These are phyloP conservation scores for Claviceps pusilla DNA, from an alignment of 2,329 filamentous ascomycete species.

Conservation along the genomic window DNA sequence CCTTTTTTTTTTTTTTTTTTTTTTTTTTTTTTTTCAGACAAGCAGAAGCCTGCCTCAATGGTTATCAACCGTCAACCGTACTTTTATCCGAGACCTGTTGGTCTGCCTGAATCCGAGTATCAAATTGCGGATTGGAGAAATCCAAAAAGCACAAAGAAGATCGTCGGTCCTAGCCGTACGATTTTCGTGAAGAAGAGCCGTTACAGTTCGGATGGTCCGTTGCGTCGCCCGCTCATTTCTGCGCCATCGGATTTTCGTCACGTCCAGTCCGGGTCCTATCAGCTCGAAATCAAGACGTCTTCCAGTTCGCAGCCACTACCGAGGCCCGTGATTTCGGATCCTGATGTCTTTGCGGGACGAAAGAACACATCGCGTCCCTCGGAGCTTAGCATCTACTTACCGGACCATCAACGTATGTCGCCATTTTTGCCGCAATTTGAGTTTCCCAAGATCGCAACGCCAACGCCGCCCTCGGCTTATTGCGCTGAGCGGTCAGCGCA, in stretches of 20 bases:
- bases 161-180: conserved; percentile 21
- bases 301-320: conserved; percentile 3
- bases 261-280: conserved; percentile 33
- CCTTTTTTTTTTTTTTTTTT: too few relatives aligned
- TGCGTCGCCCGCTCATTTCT: conserved; percentile 42
- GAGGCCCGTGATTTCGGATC: neutral
- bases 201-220: conserved; percentile 28
- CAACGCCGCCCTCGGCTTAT: conserved; percentile 22
- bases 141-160: conserved; percentile 9
- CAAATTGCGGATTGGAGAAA: conserved; percentile 7
- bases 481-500: conserved; percentile 19
- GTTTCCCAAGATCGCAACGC: conserved; percentile 22
- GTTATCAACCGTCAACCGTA: conserved; percentile 16
- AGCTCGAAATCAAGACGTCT: conserved; percentile 15
- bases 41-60: conserved; percentile 14
- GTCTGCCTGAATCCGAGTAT: conserved; percentile 10
- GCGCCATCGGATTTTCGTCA: conserved; percentile 46
- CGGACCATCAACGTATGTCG: conserved; percentile 29
- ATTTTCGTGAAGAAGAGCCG: conserved; percentile 32
- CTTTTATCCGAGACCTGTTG: conserved; percentile 15
- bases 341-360: conserved; percentile 11
- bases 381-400: conserved; percentile 38
- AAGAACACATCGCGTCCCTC: conserved; percentile 35
- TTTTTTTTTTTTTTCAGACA: conserved; percentile 8
- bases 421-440: conserved; percentile 40